phyloP scores from a whole-genome alignment of 768 basidiomycete species.

The Leucocoprinus sp. region DNA sequence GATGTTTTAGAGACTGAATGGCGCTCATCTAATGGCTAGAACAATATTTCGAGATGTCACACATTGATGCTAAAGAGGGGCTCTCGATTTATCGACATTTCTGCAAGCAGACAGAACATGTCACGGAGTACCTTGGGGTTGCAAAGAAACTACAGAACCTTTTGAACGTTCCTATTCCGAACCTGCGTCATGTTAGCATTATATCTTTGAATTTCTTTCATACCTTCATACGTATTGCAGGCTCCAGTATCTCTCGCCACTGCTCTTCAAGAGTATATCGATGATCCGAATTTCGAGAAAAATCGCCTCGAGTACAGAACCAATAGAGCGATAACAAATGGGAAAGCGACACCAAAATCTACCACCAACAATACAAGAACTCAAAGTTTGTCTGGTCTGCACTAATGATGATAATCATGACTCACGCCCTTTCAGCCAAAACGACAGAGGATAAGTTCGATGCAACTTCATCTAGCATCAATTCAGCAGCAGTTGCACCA shows the following conservation, averaged over 20 bases:
- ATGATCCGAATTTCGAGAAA: slow-evolving; percentile 95
- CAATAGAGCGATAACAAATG: slow-evolving; percentile 61
- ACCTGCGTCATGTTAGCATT: slow-evolving; percentile 70
- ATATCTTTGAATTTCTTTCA: not conserved
- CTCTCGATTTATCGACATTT: slow-evolving; percentile 88
- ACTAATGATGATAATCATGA: not conserved
- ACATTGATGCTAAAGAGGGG: slow-evolving; percentile 80
- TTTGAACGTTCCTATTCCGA: slow-evolving; percentile 89
- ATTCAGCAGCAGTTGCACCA: slow-evolving; percentile 14
- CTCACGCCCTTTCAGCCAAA: not conserved
- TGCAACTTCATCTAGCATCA: not conserved
- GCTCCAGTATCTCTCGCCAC: slow-evolving; percentile 93
- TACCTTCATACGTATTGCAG: slow-evolving; percentile 30
- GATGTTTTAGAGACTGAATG: not conserved
- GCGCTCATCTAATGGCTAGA: slow-evolving; percentile 39
- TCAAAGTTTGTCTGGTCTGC: slow-evolving; percentile 1
- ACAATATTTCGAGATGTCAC: slow-evolving; percentile 98
- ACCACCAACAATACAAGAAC: not conserved
- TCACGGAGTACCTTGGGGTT: slow-evolving; percentile 87
- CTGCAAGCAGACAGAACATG: slow-evolving; percentile 86
- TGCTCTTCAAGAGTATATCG: slow-evolving; percentile 90
- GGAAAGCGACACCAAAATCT: slow-evolving; percentile 9
- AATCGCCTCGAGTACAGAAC: slow-evolving; percentile 89
- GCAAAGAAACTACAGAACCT: slow-evolving; percentile 91
- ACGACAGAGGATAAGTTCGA: not conserved